A percentile compares a stretch with the other conserved stretches of the same genome.
Conservation (phyloP, 2,329 filamentous ascomycete genomes). For the Helicocarpus griseus region DNA sequence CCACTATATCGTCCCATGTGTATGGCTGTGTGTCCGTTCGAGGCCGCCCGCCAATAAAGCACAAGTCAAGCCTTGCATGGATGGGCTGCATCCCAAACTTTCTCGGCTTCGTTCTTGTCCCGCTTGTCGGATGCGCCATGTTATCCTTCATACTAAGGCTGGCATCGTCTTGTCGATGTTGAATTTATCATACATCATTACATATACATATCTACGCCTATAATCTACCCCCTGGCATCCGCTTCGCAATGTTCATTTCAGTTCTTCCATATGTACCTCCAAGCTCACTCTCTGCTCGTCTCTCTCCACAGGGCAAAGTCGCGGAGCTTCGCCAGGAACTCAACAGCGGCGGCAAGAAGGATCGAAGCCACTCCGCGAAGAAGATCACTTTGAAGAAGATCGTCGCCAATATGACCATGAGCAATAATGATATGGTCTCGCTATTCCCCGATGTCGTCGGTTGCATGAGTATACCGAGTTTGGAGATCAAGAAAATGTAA, state of each 20-base stretch:
- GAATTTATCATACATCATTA: not conserved
- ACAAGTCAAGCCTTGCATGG: not conserved
- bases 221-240: not conserved
- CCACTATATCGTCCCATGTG: not conserved
- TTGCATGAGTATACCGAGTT: constrained; percentile 87
- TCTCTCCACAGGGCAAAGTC: constrained; percentile 78
- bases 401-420: constrained; percentile 99
- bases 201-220: not conserved
- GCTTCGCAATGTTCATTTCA: constrained; percentile 21
- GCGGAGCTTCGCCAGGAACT: constrained; percentile 92
- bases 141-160: not conserved
- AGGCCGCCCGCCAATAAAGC: not conserved
- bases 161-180: not conserved
- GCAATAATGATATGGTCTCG: constrained; percentile 99
- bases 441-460: constrained; percentile 90
- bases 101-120: not conserved
- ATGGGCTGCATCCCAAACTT: not conserved
- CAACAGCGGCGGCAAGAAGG: constrained; percentile 89
- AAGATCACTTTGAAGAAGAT: constrained; percentile 99
- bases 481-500: constrained; percentile 99
- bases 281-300: constrained; percentile 23
- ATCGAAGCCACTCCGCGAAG: constrained; percentile 90
- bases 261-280: constrained; percentile 20
- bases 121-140: not conserved
- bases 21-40: not conserved